Conservation (phyloP, 257 asterid genomes). For the Gentiana straminea region DNA sequence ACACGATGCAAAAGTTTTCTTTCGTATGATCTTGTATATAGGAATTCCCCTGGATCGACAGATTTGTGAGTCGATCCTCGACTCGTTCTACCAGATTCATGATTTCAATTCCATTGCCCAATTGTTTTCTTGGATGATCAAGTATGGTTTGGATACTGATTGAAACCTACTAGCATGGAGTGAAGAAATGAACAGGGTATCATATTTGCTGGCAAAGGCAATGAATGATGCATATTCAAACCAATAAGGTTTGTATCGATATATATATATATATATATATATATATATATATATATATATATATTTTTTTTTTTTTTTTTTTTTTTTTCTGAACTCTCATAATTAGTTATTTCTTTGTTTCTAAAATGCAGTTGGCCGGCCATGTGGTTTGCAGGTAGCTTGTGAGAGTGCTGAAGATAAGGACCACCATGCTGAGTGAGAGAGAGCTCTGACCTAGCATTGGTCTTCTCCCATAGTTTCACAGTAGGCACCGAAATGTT, state of each 20-base stretch:
- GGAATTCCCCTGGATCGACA: conserved; percentile 43
- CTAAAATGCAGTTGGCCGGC: background rate
- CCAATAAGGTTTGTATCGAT: background rate
- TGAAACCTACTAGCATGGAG: conserved; percentile 13
- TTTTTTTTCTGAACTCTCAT: background rate
- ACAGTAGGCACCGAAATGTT: too few species aligned
- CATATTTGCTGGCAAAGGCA: too few species aligned
- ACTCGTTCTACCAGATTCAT: conserved; percentile 24
- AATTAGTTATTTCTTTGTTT: background rate
- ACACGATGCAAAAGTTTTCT: conserved; percentile 36
- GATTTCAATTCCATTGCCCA: conserved; percentile 26
- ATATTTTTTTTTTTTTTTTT: too few species aligned
- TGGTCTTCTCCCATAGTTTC: too few species aligned
- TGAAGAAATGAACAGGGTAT: too few species aligned
- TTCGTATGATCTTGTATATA: conserved; percentile 36
- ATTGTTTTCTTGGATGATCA: conserved; percentile 38
- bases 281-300: background rate
- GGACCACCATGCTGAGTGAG: too few species aligned
- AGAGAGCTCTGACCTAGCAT: too few species aligned
- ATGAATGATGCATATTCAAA: too few species aligned
- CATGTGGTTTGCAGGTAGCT: too few species aligned
- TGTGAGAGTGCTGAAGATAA: too few species aligned
- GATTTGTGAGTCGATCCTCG: conserved; percentile 31
- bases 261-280: background rate
- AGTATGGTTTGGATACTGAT: conserved; percentile 40